Percentiles rank a stretch among this genome's conserved stretches.
Conservation (phyloP, 2,329 filamentous ascomycete species). For the Fusarium buharicum region DNA sequence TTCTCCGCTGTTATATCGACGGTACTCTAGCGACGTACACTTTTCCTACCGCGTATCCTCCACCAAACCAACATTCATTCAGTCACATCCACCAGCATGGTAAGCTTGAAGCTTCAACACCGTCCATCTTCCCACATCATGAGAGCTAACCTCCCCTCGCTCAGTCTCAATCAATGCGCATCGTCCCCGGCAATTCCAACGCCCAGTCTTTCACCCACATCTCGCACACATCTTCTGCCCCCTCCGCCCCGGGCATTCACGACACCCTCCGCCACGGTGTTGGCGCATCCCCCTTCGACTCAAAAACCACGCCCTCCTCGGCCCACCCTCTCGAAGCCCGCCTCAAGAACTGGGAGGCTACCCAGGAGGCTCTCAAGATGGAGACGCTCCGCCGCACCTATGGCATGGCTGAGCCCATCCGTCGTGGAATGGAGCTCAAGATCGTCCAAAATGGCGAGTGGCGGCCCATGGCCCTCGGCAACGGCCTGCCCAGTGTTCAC, state of each 20-base stretch:
- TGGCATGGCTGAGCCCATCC: slow-evolving; percentile 91
- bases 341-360: slow-evolving; percentile 88
- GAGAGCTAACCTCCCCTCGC: slow-evolving; percentile 37
- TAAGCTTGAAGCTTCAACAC: slow-evolving; percentile 51
- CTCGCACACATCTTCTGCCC: slow-evolving; percentile 73
- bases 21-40: neutral
- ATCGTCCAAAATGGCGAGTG: slow-evolving; percentile 84
- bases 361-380: slow-evolving; percentile 90
- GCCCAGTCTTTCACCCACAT: slow-evolving; percentile 73
- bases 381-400: slow-evolving; percentile 86
- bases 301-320: slow-evolving; percentile 61
- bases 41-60: neutral
- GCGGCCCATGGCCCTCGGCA: slow-evolving; percentile 76
- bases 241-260: slow-evolving; percentile 91
- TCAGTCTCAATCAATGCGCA: slow-evolving; percentile 79
- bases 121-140: slow-evolving; percentile 11
- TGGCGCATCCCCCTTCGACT: slow-evolving; percentile 67
- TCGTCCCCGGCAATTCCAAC: slow-evolving; percentile 78
- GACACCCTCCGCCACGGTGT: slow-evolving; percentile 91
- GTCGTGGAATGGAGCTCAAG: slow-evolving; percentile 94
- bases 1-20: neutral
- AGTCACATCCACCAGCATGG: slow-evolving; percentile 57
- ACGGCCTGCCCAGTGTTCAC: slow-evolving; percentile 73
- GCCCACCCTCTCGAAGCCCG: slow-evolving; percentile 92
- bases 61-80: slow-evolving; percentile 2